Evolutionary conservation across 345 rosid genomes (phyloP).

Genomic region (Boechera divaricarpa): DNA sequence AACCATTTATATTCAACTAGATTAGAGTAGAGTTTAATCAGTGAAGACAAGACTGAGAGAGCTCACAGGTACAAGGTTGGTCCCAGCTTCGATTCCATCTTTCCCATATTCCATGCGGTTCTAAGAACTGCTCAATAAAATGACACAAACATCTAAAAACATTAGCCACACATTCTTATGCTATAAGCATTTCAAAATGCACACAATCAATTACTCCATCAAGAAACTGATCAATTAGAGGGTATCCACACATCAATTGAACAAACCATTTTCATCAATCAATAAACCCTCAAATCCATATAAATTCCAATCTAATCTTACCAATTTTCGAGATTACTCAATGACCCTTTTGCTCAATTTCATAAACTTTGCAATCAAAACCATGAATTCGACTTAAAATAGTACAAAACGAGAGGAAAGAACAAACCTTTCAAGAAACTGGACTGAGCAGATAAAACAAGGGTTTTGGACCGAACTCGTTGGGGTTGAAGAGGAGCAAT

Average conservation of each 20-base stretch:
- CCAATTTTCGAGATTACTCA: background rate
- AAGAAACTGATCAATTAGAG: background rate
- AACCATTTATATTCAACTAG: background rate
- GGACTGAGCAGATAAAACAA: conserved; percentile 55
- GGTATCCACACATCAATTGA: background rate
- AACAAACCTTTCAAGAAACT: conserved; percentile 58
- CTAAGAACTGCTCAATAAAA: conserved; percentile 56
- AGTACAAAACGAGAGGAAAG: background rate
- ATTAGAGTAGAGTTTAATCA: background rate
- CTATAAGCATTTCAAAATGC: background rate
- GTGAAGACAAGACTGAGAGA: conserved; percentile 30
- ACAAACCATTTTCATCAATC: too few species aligned
- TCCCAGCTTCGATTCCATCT: conserved; percentile 87
- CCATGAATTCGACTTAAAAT: background rate
- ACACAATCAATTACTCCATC: conserved; percentile 18
- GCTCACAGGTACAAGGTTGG: conserved; percentile 86
- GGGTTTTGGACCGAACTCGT: conserved; percentile 42
- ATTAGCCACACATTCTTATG: conserved; percentile 10
- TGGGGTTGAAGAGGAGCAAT: conserved; percentile 23
- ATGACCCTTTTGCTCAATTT: conserved; percentile 27
- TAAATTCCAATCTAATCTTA: background rate
- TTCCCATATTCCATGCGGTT: conserved; percentile 82
- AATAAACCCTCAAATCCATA: too few species aligned
- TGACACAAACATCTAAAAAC: background rate
- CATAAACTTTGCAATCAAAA: background rate